Conservation (phyloP, 2,329 filamentous ascomycete species). For the Sporothrix inflata region DNA sequence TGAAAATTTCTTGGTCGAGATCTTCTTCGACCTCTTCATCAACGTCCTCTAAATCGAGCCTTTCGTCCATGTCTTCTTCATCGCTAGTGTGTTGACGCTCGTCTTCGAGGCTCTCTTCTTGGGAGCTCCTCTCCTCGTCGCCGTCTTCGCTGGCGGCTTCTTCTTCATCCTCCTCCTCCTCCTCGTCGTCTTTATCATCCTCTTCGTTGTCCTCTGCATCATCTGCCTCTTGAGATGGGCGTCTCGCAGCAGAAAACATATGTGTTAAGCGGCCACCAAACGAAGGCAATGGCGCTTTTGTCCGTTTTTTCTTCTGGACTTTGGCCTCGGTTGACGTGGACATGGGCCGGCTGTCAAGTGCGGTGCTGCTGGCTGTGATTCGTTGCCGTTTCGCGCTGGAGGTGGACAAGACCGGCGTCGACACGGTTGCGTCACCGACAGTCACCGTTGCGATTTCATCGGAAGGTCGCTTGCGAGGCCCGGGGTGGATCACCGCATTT, state of each 20-base stretch:
- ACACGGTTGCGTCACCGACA: conserved; percentile 69
- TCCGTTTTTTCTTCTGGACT: conserved; percentile 29
- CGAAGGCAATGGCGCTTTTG: conserved; percentile 32
- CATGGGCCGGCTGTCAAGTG: conserved; percentile 51
- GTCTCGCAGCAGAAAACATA: conserved; percentile 34
- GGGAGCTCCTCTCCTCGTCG: conserved; percentile 25
- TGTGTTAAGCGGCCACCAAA: conserved; percentile 35
- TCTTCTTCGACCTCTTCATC: background rate
- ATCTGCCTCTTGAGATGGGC: background rate
- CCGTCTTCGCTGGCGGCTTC: conserved; percentile 31
- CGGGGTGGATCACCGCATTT: conserved; percentile 21
- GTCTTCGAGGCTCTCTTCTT: conserved; percentile 25
- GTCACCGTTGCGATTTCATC: conserved; percentile 74
- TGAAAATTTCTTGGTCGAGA: background rate
- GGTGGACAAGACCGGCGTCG: conserved; percentile 65
- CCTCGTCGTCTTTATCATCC: conserved; percentile 4
- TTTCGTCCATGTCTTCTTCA: background rate
- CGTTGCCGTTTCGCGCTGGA: conserved; percentile 48
- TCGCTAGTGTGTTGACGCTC: background rate
- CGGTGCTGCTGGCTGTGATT: conserved; percentile 42
- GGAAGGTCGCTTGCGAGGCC: conserved; percentile 58
- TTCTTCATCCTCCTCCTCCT: conserved; percentile 33
- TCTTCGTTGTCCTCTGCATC: conserved; percentile 4
- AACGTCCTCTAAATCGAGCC: background rate
- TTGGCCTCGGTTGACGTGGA: conserved; percentile 53